phyloP scores from a whole-genome alignment of 352 stramenopile species.

The Hyaloperonospora arabidopsidis region DNA sequence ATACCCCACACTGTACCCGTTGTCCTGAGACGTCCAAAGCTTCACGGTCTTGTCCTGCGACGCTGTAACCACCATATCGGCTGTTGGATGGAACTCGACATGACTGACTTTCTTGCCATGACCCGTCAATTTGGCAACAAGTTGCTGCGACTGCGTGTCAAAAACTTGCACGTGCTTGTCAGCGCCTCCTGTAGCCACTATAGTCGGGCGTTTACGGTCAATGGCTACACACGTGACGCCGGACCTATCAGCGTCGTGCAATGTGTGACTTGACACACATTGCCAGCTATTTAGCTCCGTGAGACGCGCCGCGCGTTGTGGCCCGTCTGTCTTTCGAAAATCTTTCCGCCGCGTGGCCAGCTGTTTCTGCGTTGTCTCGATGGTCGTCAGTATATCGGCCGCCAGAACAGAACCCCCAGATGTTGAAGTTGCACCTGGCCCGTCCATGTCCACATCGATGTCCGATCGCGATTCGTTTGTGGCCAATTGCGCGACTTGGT shows the following conservation, averaged over 20 bases:
- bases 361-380: slow-evolving; percentile 64
- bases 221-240: slow-evolving; percentile 55
- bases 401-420: slow-evolving; percentile 14
- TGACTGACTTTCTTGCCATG: slow-evolving; percentile 84
- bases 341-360: slow-evolving; percentile 64
- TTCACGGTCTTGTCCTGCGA: slow-evolving; percentile 80
- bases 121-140: slow-evolving; percentile 64
- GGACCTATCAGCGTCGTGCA: slow-evolving; percentile 68
- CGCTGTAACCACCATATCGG: slow-evolving; percentile 58
- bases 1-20: slow-evolving; percentile 48
- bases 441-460: slow-evolving; percentile 48
- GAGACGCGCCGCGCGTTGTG: slow-evolving; percentile 35
- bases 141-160: slow-evolving; percentile 58
- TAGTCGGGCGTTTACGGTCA: slow-evolving; percentile 38
- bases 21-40: slow-evolving; percentile 47
- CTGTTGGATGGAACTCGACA: slow-evolving; percentile 64
- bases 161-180: slow-evolving; percentile 83
- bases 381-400: slow-evolving; percentile 37
- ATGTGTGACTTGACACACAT: slow-evolving; percentile 46
- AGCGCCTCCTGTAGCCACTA: slow-evolving; percentile 66
- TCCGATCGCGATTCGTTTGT: slow-evolving; percentile 26
- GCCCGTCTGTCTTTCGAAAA: slow-evolving; percentile 64
- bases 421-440: not conserved
- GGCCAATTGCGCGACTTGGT: slow-evolving; percentile 21
- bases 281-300: slow-evolving; percentile 26